phyloP scores from a whole-genome alignment of 768 basidiomycete genomes.

The Pleurotus salmoneostramineus region DNA sequence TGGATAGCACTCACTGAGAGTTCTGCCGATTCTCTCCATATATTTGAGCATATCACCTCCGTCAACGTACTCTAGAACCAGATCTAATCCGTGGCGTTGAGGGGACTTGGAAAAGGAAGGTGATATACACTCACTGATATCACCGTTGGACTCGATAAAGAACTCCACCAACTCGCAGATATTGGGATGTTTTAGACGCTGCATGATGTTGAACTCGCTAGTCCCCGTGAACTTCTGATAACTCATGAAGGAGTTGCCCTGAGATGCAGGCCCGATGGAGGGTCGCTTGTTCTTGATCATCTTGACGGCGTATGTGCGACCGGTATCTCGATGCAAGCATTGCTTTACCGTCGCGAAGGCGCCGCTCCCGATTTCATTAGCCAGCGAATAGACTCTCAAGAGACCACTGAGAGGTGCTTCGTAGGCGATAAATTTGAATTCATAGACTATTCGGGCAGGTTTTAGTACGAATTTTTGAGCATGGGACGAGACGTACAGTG shows the following conservation, averaged over 20 bases:
- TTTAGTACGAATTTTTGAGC: background rate
- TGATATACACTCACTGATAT: slow-evolving; percentile 47
- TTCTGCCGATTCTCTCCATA: slow-evolving; percentile 48
- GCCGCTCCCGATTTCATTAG: slow-evolving; percentile 78
- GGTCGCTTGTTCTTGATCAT: slow-evolving; percentile 54
- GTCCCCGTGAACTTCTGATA: slow-evolving; percentile 4
- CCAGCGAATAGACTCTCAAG: slow-evolving; percentile 62
- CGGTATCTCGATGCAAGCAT: slow-evolving; percentile 68
- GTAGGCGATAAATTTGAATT: slow-evolving; percentile 61
- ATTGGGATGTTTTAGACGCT: slow-evolving; percentile 72
- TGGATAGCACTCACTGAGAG: slow-evolving; percentile 43
- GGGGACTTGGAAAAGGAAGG: background rate
- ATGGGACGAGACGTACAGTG: background rate
- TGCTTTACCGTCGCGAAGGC: slow-evolving; percentile 92
- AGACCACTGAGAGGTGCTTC: slow-evolving; percentile 48
- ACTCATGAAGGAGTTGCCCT: slow-evolving; percentile 34
- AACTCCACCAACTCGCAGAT: slow-evolving; percentile 79
- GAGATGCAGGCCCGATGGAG: slow-evolving; percentile 21
- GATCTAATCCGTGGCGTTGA: slow-evolving; percentile 34
- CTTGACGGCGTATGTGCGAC: slow-evolving; percentile 83
- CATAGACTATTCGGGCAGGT: slow-evolving; percentile 48
- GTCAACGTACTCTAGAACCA: slow-evolving; percentile 81
- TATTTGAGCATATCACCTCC: slow-evolving; percentile 88
- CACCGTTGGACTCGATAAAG: slow-evolving; percentile 62
- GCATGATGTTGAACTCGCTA: slow-evolving; percentile 77